Percentiles rank a stretch among this genome's conserved stretches.
Conservation (phyloP, 441 rosid genomes). For the Rhodomyrtus psidioides region DNA sequence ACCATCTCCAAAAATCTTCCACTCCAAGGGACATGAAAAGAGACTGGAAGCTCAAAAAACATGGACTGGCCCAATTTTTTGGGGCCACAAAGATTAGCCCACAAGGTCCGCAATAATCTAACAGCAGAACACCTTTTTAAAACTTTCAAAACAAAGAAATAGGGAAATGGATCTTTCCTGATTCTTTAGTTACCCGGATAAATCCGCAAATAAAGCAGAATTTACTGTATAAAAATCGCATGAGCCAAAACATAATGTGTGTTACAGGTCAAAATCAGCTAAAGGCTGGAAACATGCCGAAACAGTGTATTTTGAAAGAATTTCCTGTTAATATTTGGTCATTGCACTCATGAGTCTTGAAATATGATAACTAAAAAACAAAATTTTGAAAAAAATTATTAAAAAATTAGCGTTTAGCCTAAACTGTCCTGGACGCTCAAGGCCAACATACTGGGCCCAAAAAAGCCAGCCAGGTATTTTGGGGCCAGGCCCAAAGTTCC, state of each 20-base stretch:
- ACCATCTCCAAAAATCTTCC: not conserved
- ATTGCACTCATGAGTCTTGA: not conserved
- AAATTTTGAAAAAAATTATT: not conserved
- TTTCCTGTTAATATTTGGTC: not conserved
- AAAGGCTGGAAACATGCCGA: not conserved
- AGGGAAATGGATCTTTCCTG: not conserved
- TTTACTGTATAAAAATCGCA: not conserved
- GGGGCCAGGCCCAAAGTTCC: not conserved
- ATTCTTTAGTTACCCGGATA: not conserved
- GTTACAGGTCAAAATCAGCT: not conserved
- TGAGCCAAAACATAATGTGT: not conserved
- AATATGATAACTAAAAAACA: not conserved
- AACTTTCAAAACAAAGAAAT: not conserved
- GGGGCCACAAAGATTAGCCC: not conserved
- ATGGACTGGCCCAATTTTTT: not conserved
- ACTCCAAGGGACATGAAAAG: not conserved
- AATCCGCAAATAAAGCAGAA: not conserved
- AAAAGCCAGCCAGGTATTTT: not conserved
- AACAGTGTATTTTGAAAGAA: not conserved
- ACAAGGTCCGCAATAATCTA: not conserved
- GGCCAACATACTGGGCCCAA: not conserved
- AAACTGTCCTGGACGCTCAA: not conserved
- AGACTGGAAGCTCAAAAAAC: not conserved
- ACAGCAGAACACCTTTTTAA: not conserved
- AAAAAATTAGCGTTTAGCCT: not conserved